A percentile compares a stretch with the other conserved stretches of the same genome.
Evolutionary conservation across 805 yeast genomes (phyloP).

Genomic region (Saturnispora hagleri): DNA sequence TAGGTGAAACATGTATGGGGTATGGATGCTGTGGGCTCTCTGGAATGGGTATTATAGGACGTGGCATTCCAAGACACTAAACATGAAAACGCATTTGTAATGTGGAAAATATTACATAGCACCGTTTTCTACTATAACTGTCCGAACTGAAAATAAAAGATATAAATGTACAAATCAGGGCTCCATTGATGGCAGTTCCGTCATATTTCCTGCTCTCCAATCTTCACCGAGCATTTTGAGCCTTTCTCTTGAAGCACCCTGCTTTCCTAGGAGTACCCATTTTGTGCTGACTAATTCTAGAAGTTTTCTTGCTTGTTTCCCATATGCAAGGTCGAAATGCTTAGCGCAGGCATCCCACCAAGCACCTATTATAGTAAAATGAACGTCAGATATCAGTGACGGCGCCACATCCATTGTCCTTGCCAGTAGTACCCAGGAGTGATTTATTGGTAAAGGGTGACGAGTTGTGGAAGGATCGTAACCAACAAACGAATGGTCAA

Average conservation of each 20-base stretch:
- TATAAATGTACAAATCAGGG: neutral
- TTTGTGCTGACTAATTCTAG: slow-evolving; percentile 35
- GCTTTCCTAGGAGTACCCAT: slow-evolving; percentile 47
- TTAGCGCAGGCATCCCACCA: slow-evolving; percentile 89
- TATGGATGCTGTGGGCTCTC: slow-evolving; percentile 34
- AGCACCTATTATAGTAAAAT: slow-evolving; percentile 59
- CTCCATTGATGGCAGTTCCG: slow-evolving; percentile 5
- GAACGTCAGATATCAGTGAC: slow-evolving; percentile 50
- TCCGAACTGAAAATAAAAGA: neutral
- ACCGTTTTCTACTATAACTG: neutral
- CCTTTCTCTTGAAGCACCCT: slow-evolving; percentile 72
- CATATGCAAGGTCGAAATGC: slow-evolving; percentile 48
- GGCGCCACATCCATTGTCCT: slow-evolving; percentile 53
- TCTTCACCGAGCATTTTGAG: slow-evolving; percentile 73
- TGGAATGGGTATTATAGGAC: slow-evolving; percentile 35
- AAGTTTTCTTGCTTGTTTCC: slow-evolving; percentile 61
- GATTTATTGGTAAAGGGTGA: slow-evolving; percentile 49
- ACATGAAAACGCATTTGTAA: neutral
- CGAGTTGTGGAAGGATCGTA: slow-evolving; percentile 16
- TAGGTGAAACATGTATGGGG: slow-evolving; percentile 39
- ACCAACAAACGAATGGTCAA: slow-evolving; percentile 21
- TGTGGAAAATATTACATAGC: neutral
- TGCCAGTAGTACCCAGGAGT: slow-evolving; percentile 67
- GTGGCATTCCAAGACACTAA: slow-evolving; percentile 20
- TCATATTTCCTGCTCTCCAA: slow-evolving; percentile 40